Evolutionary conservation across 805 yeast species (phyloP).

Genomic region (Komagataella pastoris): DNA sequence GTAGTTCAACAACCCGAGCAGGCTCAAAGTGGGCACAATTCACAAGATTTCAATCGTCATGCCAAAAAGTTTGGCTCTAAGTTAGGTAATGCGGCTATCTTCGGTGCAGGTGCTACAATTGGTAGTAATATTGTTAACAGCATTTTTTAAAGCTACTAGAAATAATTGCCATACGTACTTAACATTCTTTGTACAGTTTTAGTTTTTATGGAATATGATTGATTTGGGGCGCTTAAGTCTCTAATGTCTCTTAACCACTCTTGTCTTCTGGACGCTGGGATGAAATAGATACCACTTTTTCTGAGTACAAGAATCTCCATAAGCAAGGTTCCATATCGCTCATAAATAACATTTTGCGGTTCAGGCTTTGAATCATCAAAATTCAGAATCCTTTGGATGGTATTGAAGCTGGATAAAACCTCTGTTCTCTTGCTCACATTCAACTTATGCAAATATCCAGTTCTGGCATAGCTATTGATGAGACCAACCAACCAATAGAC

Average conservation of each 20-base stretch:
- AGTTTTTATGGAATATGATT: conserved; percentile 24
- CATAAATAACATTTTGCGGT: conserved; percentile 14
- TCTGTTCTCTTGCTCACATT: conserved; percentile 14
- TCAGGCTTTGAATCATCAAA: conserved; percentile 4
- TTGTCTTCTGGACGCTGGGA: conserved; percentile 33
- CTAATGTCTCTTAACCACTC: conserved; percentile 57
- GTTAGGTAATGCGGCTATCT: conserved; percentile 84
- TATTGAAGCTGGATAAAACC: not conserved
- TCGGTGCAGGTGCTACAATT: conserved; percentile 93
- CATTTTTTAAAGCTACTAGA: conserved; percentile 30
- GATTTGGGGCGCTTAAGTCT: conserved; percentile 33
- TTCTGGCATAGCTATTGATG: conserved; percentile 15
- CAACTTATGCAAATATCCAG: conserved; percentile 21
- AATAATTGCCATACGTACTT: conserved; percentile 35
- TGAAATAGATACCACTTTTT: conserved; percentile 27
- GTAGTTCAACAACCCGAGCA: conserved; percentile 6
- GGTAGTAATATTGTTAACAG: conserved; percentile 75
- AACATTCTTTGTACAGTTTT: conserved; percentile 44
- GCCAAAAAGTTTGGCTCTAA: conserved; percentile 60
- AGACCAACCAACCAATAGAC: conserved; percentile 29
- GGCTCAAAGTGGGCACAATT: conserved; percentile 10
- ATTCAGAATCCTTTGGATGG: conserved; percentile 33
- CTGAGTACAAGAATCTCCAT: conserved; percentile 52
- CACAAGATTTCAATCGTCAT: conserved; percentile 18
- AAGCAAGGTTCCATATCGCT: conserved; percentile 46